Base-by-base conservation (phyloP, 1,284 basidiomycete genomes). In the Phylloboletellus chloephorus region DNA sequence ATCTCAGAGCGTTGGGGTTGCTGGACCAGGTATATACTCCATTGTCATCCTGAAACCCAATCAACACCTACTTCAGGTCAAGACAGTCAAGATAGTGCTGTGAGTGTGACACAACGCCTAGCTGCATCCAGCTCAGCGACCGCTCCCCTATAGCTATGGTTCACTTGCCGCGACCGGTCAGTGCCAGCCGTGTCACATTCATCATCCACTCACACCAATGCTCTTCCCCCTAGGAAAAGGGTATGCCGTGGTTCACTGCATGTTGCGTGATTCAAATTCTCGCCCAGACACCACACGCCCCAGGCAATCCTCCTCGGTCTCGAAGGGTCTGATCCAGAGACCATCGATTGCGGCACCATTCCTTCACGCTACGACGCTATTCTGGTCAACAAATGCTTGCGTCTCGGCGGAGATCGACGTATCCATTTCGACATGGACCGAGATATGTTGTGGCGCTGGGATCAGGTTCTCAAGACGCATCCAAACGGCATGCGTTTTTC, bases 401-500 rank as follows among this genome's bases (percentile, higher is more conserved):
- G 78, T 31, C 72, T 94, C 2, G 82, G 77, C n/a, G 88, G 87
- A 12, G 68, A 72, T 39, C 82, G 85, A 47, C 67, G 73, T 15
- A 88, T 97, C 49, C 66, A 73, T 26, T 97, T 90, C 55, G 85
- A 93, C 61, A 84, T 89, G 71, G 81, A 92, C 48, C 73, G 76
- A 26, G 94, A 98, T 60, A 86, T 98, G 80, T 69, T 94, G 31
- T 93, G 94, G 90, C 74, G 84, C 37, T 93, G 82, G 79, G 87
- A 90, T 52, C 78, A 79, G 41, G 82, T 87, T 15, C 72, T 88
- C 19, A 82, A 81, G 60, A 85, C 82, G 0, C 84, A 88, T 58
- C 86, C 90, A 0, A 93, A 93, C 57, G 93, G 93, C 20, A 92
- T 97, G 78, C 76, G 90, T 4, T 95, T 98, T 62, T 86, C 85